Percentiles rank a stretch among this genome's conserved stretches.
Evolutionary conservation across 78 protist species (phyloP).

Genomic region (slime mould (Dictyostelium discoideum)): DNA sequence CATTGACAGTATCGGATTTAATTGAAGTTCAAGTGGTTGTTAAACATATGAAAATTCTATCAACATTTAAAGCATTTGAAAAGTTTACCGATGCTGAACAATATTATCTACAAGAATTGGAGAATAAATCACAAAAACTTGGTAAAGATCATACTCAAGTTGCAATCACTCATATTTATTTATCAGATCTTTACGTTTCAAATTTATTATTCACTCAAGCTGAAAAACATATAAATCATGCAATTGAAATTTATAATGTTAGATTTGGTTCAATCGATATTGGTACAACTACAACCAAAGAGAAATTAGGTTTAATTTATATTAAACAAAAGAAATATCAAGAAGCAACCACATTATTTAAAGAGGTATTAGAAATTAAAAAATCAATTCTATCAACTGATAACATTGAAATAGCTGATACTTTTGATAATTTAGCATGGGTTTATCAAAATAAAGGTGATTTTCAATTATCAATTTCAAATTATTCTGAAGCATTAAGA

Average conservation of each 20-base stretch:
- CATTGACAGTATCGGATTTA: constrained; percentile 12
- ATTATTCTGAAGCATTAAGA: constrained; percentile 29
- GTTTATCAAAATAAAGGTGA: constrained; percentile 34
- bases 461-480: not conserved
- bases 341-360: not conserved
- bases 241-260: constrained; percentile 5
- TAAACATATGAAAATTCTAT: constrained; percentile 57
- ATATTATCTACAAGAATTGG: constrained; percentile 44
- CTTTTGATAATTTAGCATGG: constrained; percentile 64
- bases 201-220: not conserved
- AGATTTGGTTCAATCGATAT: constrained; percentile 61
- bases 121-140: constrained; percentile 28
- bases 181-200: constrained; percentile 54
- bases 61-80: constrained; percentile 57
- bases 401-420: constrained; percentile 62
- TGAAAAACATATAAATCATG: constrained; percentile 21
- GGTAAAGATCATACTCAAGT: constrained; percentile 65
- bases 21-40: constrained; percentile 26
- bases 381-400: not conserved
- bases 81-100: constrained; percentile 47
- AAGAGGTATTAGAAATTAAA: constrained; percentile 14
- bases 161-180: constrained; percentile 44
- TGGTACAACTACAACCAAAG: constrained; percentile 4
- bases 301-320: constrained; percentile 28
- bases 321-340: constrained; percentile 47